Base-by-base conservation (phyloP, 139 green algal species). In the Limnomonas spitsbergensis region DNA sequence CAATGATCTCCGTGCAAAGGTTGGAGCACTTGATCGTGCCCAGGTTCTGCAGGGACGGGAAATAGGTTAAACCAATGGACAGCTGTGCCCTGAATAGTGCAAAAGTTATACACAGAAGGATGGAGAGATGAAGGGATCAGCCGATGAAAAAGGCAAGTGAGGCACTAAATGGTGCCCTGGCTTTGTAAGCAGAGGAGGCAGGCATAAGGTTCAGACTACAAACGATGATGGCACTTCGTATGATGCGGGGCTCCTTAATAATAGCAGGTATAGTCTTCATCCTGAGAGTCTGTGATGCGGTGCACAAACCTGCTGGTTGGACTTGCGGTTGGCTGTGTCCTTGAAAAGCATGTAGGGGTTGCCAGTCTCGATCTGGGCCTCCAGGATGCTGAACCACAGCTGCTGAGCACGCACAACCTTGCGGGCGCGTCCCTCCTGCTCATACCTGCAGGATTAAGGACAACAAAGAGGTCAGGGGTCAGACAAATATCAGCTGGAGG, bases 281-380 rank as follows among this genome's bases (percentile, higher is more conserved):
- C n/a, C n/a, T n/a, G n/a, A n/a, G n/a, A n/a, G n/a, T n/a, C n/a
- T n/a, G n/a, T 61, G 20, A 61, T 20, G 7, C 27, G 14, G 4
- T 32, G 24, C 29, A 34, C 70, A 34, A 39, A 78, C 72, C 86
- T 95, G 92, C 91, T 99, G 95, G 88, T 99, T 99, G 84, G 85
- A 85, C 89, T 98, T 98, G 83, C 90, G 82, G 89, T 99, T 99
- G 93, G 92, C 97, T 9, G 81, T 78, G 83, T 99, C 96, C 92
- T 99, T 99, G 94, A 92, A 99, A 40, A 99, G 90, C 95, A 99
- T 99, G 91, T 97, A 99, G 6, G 96, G 96, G 89, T 98, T 99
- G 80, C 96, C 96, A 0, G 96, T 99, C 89, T 99, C 96, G 36
- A 99, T 92, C 89, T 98, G 95, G 9, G 95, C 93, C 88, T 98